These are phyloP conservation scores for Cytauxzoon felis DNA, from an alignment of 169 alveolate genomes.

Conservation along the genomic window DNA sequence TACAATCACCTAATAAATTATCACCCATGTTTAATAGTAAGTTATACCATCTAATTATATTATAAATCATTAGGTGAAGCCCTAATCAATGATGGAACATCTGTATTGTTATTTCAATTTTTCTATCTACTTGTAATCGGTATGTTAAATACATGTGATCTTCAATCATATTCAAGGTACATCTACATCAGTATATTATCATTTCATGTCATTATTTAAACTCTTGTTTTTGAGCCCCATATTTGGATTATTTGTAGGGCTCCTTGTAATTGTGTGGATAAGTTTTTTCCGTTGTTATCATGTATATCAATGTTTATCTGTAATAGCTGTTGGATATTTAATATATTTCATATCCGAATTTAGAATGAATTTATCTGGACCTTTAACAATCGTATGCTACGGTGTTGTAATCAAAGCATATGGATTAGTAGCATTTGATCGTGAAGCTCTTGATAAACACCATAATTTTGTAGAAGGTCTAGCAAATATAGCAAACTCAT, in stretches of 20 bases:
- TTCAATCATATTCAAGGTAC: too few species aligned
- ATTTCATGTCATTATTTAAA: constrained; percentile 69
- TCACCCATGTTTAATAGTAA: constrained; percentile 78
- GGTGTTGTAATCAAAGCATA: constrained; percentile 80
- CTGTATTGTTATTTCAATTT: constrained; percentile 80
- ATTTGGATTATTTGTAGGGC: constrained; percentile 75
- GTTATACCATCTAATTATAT: not conserved
- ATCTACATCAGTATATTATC: constrained; percentile 61
- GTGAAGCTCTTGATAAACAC: constrained; percentile 79
- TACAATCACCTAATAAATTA: constrained; percentile 77
- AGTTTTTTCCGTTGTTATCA: constrained; percentile 72
- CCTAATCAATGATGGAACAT: constrained; percentile 82
- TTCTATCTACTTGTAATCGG: constrained; percentile 75
- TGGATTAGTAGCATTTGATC: constrained; percentile 79
- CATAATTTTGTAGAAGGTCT: constrained; percentile 73
- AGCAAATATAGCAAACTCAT: constrained; percentile 75
- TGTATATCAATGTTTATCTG: constrained; percentile 72
- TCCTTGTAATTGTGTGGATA: constrained; percentile 74
- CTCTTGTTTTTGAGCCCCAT: constrained; percentile 77
- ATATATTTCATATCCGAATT: constrained; percentile 78
- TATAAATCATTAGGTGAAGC: constrained; percentile 65
- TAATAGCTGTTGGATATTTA: constrained; percentile 68
- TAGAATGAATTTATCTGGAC: constrained; percentile 75
- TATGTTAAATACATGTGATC: constrained; percentile 52
- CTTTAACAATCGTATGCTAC: constrained; percentile 83